Evolutionary conservation across 2,329 filamentous ascomycete genomes (phyloP).

Genomic region (Zymoseptoria passerinii): DNA sequence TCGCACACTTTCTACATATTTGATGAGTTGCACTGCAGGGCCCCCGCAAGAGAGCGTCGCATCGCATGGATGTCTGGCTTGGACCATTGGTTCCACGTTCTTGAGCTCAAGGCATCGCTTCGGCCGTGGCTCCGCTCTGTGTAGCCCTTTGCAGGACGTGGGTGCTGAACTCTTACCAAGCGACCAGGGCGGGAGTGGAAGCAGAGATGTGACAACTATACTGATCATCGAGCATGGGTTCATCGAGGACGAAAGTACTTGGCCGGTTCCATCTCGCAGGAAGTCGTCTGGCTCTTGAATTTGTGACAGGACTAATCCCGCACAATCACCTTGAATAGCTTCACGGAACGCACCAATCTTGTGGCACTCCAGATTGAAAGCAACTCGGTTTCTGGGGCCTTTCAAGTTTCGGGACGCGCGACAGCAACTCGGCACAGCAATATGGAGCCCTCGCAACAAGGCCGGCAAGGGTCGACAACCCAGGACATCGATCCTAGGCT

Average conservation of each 20-base stretch:
- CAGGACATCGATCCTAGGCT: constrained; percentile 2
- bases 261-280: not conserved
- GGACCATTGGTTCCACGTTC: not conserved
- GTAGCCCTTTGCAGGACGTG: too few species aligned
- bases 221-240: not conserved
- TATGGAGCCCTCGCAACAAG: not conserved
- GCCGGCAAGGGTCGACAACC: not conserved
- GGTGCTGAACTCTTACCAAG: too few species aligned
- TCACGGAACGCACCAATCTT: not conserved
- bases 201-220: too few species aligned
- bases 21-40: not conserved
- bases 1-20: not conserved
- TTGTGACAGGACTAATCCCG: not conserved
- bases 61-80: not conserved
- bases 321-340: not conserved
- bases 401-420: not conserved
- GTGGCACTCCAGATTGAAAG: not conserved
- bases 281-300: not conserved
- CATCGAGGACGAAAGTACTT: not conserved
- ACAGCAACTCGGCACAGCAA: not conserved
- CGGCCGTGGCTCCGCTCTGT: not conserved
- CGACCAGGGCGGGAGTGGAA: too few species aligned
- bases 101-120: not conserved
- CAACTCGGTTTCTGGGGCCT: not conserved
- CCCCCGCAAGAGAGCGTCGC: not conserved